Conservation (phyloP, 148 eudicot species). For the Nepenthes gracilis region DNA sequence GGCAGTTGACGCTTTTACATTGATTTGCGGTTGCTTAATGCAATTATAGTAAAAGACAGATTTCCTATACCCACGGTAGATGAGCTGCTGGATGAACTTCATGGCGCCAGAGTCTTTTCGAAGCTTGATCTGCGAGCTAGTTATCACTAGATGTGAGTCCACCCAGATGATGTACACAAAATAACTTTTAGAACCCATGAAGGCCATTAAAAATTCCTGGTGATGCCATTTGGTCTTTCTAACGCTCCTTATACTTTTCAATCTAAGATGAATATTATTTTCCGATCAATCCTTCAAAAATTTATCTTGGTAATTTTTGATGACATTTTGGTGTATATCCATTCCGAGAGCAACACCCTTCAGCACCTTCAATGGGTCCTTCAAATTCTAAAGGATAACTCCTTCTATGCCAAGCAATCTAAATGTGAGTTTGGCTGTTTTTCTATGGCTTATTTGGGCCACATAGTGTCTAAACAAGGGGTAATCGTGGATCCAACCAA, state of each 20-base stretch:
- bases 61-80: conserved; percentile 1
- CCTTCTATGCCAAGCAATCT: background rate
- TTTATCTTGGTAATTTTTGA: background rate
- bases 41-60: background rate
- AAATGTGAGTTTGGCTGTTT: background rate
- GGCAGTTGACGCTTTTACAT: background rate
- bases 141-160: background rate
- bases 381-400: no score
- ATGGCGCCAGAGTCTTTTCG: background rate
- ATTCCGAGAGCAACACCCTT: no score
- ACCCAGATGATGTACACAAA: background rate
- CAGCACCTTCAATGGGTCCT: no score
- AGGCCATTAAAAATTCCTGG: conserved; percentile 2
- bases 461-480: background rate
- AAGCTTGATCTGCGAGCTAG: background rate
- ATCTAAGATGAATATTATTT: conserved; percentile 1
- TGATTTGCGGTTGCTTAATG: background rate
- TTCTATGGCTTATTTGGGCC: background rate
- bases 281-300: background rate
- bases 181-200: background rate
- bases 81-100: background rate
- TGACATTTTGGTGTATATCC: background rate
- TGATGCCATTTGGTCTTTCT: conserved; percentile 2
- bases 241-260: conserved; percentile 9
- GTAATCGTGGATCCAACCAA: background rate